These are phyloP conservation scores for Fusarium irregulare DNA, from an alignment of 2,329 filamentous ascomycete species.

Conservation along the genomic window DNA sequence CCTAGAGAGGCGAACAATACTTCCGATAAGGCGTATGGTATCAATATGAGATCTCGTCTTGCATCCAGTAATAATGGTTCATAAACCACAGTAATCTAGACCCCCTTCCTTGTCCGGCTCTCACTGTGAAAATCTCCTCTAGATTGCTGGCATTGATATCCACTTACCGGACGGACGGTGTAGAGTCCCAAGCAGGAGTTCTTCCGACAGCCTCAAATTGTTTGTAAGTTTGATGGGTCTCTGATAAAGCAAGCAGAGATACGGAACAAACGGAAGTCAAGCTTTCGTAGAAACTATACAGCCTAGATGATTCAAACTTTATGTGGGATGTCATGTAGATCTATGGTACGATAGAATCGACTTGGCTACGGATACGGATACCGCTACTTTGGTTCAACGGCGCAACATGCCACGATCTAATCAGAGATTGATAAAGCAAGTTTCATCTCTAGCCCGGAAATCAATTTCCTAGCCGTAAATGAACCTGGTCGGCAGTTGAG, in stretches of 20 bases:
- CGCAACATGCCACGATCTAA: conserved; percentile 1
- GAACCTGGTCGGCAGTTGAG: conserved; percentile 9
- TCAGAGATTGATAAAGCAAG: conserved; percentile 23
- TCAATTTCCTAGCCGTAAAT: conserved; percentile 11
- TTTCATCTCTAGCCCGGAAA: conserved; percentile 20
- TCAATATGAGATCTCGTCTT: neutral
- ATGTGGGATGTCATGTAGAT: neutral
- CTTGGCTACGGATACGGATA: neutral
- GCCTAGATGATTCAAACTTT: neutral
- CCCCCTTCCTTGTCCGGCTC: neutral
- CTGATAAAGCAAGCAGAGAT: neutral
- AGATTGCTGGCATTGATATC: neutral
- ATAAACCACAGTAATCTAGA: neutral
- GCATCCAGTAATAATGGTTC: neutral
- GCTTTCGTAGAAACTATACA: neutral
- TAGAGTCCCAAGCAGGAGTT: neutral
- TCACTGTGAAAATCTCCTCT: neutral
- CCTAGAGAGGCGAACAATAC: neutral
- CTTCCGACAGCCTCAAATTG: neutral
- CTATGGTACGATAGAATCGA: neutral
- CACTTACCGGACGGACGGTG: neutral
- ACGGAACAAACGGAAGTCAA: neutral
- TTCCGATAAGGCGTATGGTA: neutral
- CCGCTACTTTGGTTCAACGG: neutral
- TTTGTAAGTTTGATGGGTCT: neutral